Evolutionary conservation across 2,329 filamentous ascomycete genomes (phyloP).

Genomic region (Fusarium foetens): DNA sequence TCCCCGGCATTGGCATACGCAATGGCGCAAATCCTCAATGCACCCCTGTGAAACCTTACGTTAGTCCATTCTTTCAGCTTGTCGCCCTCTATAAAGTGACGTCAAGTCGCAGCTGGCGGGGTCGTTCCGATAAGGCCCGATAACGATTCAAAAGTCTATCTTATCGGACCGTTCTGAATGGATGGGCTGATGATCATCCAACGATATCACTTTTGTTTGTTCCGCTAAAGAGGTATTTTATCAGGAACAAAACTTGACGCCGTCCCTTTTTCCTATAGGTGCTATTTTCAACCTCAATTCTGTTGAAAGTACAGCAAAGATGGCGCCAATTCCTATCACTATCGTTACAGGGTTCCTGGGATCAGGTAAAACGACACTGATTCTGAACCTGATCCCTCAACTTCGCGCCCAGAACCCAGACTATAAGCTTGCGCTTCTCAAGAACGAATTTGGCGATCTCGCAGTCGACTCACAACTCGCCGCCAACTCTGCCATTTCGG

Average conservation of each 20-base stretch:
- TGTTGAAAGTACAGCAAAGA: conserved; percentile 44
- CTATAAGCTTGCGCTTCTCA: conserved; percentile 93
- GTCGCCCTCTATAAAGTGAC: conserved; percentile 24
- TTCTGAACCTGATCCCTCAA: conserved; percentile 93
- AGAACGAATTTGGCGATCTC: conserved; percentile 97
- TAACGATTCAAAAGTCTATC: conserved; percentile 35
- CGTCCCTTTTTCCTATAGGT: background rate
- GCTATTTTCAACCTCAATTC: background rate
- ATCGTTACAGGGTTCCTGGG: conserved; percentile 97
- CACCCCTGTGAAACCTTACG: conserved; percentile 31
- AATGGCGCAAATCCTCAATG: conserved; percentile 28
- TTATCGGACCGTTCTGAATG: conserved; percentile 37
- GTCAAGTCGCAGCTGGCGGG: conserved; percentile 37
- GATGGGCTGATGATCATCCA: conserved; percentile 38
- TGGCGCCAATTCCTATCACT: conserved; percentile 85
- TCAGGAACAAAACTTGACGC: conserved; percentile 7
- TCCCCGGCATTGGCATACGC: conserved; percentile 39
- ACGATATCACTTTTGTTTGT: conserved; percentile 9
- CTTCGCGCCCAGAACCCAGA: conserved; percentile 74
- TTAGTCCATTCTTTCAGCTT: conserved; percentile 4
- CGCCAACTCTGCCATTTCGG: conserved; percentile 81
- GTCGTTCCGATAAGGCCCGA: conserved; percentile 36
- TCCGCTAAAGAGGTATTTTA: conserved; percentile 40
- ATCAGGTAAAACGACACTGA: conserved; percentile 94
- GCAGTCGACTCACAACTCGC: conserved; percentile 94